Conservation (phyloP, 371 early-diverging fungal species). For the Choanephora cucurbitarum region DNA sequence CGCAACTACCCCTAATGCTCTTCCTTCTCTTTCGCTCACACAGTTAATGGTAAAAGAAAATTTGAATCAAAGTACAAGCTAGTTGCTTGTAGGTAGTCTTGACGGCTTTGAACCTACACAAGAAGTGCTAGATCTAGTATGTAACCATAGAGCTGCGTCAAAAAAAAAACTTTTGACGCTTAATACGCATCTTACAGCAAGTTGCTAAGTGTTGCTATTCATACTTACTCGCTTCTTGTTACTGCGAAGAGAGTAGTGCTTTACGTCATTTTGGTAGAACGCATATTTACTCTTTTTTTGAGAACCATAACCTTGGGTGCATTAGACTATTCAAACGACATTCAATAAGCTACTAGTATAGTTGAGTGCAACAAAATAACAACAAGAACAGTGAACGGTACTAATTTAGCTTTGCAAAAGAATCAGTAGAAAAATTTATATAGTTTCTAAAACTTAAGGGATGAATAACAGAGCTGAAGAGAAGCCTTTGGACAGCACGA, state of each 20-base stretch:
- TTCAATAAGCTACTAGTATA: too few species aligned
- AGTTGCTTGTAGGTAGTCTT: constrained; percentile 51
- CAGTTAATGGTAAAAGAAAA: constrained; percentile 11
- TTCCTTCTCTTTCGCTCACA: constrained; percentile 6
- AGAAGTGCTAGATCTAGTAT: constrained; percentile 46
- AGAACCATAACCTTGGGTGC: constrained; percentile 54
- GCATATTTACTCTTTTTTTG: constrained; percentile 47
- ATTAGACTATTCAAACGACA: constrained; percentile 27
- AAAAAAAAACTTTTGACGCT: too few species aligned
- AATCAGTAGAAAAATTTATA: too few species aligned
- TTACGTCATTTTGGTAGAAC: constrained; percentile 45
- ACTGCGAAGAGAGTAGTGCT: constrained; percentile 54
- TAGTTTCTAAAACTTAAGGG: constrained; percentile 42
- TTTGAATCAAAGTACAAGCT: constrained; percentile 27
- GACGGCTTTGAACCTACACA: constrained; percentile 40
- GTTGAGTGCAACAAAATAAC: too few species aligned
- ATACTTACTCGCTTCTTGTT: constrained; percentile 42
- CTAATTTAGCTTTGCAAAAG: constrained; percentile 42
- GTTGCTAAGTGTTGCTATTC: constrained; percentile 47
- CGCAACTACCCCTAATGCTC: too few species aligned
- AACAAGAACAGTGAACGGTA: constrained; percentile 36
- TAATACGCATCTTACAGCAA: constrained; percentile 35
- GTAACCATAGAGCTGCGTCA: constrained; percentile 42
- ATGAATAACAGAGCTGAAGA: constrained; percentile 36
- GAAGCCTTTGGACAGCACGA: constrained; percentile 15